A percentile compares a stretch with the other conserved stretches of the same genome.
These are phyloP conservation scores for Globisporangium cystogenes DNA, from an alignment of 352 stramenopile genomes.

Conservation along the genomic window DNA sequence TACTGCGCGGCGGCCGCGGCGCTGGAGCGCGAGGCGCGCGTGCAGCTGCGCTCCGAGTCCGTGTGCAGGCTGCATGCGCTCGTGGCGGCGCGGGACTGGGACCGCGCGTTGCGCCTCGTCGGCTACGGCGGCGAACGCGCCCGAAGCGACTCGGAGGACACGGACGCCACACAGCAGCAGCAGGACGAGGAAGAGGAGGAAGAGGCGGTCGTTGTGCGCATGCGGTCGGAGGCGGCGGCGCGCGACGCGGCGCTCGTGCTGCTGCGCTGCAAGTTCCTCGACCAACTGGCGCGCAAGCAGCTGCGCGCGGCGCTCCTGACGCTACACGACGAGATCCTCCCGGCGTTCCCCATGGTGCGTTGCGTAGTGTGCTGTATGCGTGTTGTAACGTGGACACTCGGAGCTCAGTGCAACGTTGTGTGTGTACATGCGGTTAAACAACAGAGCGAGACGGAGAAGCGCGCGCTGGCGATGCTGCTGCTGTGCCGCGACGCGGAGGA, in stretches of 20 bases:
- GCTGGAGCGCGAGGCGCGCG: conserved; percentile 51
- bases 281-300: conserved; percentile 35
- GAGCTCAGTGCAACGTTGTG: background rate
- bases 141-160: too few relatives aligned
- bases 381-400: background rate
- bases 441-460: conserved; percentile 42
- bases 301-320: conserved; percentile 35
- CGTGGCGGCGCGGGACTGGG: conserved; percentile 39
- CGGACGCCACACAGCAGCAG: too few relatives aligned
- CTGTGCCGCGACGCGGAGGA: conserved; percentile 40
- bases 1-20: conserved; percentile 29
- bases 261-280: conserved; percentile 65
- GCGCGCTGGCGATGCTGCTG: conserved; percentile 48
- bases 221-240: conserved; percentile 36
- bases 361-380: too few relatives aligned
- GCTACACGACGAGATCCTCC: conserved; percentile 67
- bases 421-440: background rate
- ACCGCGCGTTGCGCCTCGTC: conserved; percentile 44
- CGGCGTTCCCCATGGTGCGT: conserved; percentile 27
- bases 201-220: conserved; percentile 12
- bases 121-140: background rate
- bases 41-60: conserved; percentile 44
- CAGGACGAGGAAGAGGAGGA: background rate
- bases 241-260: conserved; percentile 44
- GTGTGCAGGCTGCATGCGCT: conserved; percentile 50